Evolutionary conservation across 768 basidiomycete genomes (phyloP).

Genomic region (Lepiota brunneoincarnata): DNA sequence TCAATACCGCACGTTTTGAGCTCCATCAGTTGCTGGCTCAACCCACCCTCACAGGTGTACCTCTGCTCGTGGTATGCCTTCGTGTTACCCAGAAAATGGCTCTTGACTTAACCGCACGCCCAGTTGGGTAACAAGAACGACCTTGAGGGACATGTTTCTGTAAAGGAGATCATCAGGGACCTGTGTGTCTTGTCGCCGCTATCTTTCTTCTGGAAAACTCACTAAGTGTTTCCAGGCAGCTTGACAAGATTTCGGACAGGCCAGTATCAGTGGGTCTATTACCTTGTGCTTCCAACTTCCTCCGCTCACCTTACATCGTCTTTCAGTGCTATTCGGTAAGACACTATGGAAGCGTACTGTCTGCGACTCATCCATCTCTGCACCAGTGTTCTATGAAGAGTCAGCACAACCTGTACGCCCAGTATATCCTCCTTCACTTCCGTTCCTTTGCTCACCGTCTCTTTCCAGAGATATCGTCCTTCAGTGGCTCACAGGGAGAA

Average conservation of each 20-base stretch:
- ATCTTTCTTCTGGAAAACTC: not conserved
- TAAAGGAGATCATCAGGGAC: slow-evolving; percentile 80
- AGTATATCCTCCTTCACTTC: not conserved
- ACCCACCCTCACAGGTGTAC: slow-evolving; percentile 64
- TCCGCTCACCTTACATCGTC: not conserved
- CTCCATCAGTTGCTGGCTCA: slow-evolving; percentile 76
- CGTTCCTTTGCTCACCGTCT: not conserved
- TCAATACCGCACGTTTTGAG: slow-evolving; percentile 82
- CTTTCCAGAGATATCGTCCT: slow-evolving; percentile 73
- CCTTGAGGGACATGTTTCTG: slow-evolving; percentile 66
- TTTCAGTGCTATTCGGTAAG: slow-evolving; percentile 77
- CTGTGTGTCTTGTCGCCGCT: slow-evolving; percentile 45
- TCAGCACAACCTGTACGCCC: slow-evolving; percentile 82
- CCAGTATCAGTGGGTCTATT: slow-evolving; percentile 77
- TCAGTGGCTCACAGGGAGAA: slow-evolving; percentile 79
- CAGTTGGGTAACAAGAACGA: slow-evolving; percentile 96
- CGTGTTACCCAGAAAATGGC: not conserved
- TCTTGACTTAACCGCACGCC: not conserved
- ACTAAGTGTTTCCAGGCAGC: slow-evolving; percentile 42
- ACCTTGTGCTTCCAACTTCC: slow-evolving; percentile 1
- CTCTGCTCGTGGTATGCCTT: slow-evolving; percentile 73
- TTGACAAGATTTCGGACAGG: slow-evolving; percentile 76
- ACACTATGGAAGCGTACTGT: not conserved
- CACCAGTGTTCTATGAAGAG: slow-evolving; percentile 93
- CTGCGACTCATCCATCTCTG: not conserved